A percentile compares a stretch with the other conserved stretches of the same genome.
Conservation (phyloP, 2,329 filamentous ascomycete species). For the Diaporthe humulicola region DNA sequence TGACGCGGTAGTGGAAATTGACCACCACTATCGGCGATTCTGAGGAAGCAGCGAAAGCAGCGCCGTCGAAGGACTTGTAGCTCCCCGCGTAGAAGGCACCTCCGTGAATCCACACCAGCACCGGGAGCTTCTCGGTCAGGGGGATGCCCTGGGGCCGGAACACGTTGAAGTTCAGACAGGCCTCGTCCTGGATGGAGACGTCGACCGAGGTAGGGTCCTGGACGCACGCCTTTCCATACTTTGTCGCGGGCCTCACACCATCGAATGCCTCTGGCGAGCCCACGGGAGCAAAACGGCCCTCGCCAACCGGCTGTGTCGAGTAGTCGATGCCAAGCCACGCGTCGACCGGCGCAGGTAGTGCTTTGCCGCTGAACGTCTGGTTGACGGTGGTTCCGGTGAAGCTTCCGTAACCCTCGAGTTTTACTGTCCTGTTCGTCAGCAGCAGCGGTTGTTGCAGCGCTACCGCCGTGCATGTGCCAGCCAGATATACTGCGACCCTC, state of each 20-base stretch:
- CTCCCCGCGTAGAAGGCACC: slow-evolving; percentile 52
- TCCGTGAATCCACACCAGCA: slow-evolving; percentile 57
- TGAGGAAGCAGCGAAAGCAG: slow-evolving; percentile 46
- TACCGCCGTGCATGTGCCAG: slow-evolving; percentile 12
- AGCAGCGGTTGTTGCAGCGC: slow-evolving; percentile 5
- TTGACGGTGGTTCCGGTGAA: slow-evolving; percentile 55
- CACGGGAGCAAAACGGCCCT: slow-evolving; percentile 56
- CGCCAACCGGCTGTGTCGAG: slow-evolving; percentile 55
- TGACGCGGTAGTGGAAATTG: slow-evolving; percentile 47
- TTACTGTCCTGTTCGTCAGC: slow-evolving; percentile 5
- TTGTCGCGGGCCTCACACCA: slow-evolving; percentile 53
- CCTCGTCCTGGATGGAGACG: slow-evolving; percentile 48
- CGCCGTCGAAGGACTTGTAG: slow-evolving; percentile 52
- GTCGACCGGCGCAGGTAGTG: slow-evolving; percentile 53
- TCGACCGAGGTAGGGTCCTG: slow-evolving; percentile 50
- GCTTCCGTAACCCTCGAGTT: slow-evolving; percentile 50
- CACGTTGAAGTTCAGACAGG: slow-evolving; percentile 57
- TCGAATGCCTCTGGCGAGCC: slow-evolving; percentile 56
- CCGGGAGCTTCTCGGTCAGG: slow-evolving; percentile 51
- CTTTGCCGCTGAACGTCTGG: slow-evolving; percentile 49
- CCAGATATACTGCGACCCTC: slow-evolving; percentile 4
- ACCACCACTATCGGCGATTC: slow-evolving; percentile 46
- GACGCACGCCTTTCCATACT: slow-evolving; percentile 57
- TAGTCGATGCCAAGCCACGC: slow-evolving; percentile 64
- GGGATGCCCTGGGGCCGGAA: slow-evolving; percentile 52